phyloP scores from a whole-genome alignment of 495 filamentous ascomycete species.

The Penicillium steckii region DNA sequence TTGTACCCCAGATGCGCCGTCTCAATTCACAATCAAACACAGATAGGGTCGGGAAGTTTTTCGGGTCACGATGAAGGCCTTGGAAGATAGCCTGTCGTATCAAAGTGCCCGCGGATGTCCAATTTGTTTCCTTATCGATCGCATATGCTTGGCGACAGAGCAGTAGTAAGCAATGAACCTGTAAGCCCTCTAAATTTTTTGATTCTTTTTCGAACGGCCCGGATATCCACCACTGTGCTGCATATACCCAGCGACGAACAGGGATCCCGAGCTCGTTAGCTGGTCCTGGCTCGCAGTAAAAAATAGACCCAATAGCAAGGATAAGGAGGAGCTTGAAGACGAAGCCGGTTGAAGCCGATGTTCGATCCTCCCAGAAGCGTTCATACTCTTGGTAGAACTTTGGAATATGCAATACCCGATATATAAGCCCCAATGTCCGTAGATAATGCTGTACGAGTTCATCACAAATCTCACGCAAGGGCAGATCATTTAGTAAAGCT shows the following conservation, averaged over 20 bases:
- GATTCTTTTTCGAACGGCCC: slow-evolving; percentile 48
- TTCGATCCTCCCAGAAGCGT: slow-evolving; percentile 39
- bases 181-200: slow-evolving; percentile 40
- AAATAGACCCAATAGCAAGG: slow-evolving; percentile 44
- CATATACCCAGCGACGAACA: slow-evolving; percentile 49
- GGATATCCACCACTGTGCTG: slow-evolving; percentile 52
- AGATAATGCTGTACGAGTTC: slow-evolving; percentile 32
- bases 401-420: slow-evolving; percentile 57
- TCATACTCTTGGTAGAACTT: slow-evolving; percentile 51
- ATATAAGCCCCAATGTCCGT: slow-evolving; percentile 41
- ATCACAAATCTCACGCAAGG: slow-evolving; percentile 18
- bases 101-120: slow-evolving; percentile 50
- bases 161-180: slow-evolving; percentile 50
- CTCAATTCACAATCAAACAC: slow-evolving; percentile 50
- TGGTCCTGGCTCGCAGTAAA: slow-evolving; percentile 25
- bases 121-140: slow-evolving; percentile 42
- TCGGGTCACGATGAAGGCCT: slow-evolving; percentile 55
- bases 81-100: slow-evolving; percentile 49
- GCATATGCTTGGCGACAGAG: slow-evolving; percentile 47
- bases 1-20: slow-evolving; percentile 55
- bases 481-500: slow-evolving; percentile 14
- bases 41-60: slow-evolving; percentile 43
- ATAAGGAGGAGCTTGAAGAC: slow-evolving; percentile 40
- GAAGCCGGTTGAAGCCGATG: slow-evolving; percentile 22
- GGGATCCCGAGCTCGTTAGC: slow-evolving; percentile 25